phyloP scores from a whole-genome alignment of 2,329 filamentous ascomycete species.

The Colletotrichum somersetense region DNA sequence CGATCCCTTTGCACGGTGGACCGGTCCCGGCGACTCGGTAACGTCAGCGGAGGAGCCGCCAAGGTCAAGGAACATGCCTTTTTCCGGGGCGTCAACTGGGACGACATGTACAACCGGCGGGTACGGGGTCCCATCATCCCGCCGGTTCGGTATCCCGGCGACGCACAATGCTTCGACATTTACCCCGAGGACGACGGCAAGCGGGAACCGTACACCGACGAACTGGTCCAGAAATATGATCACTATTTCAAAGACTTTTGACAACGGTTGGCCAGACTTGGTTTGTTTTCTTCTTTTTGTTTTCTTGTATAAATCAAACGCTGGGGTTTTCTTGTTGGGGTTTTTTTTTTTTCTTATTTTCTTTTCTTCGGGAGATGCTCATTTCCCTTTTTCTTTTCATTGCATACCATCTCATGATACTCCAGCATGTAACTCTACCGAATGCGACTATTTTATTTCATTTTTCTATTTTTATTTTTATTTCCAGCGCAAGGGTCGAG shows the following conservation, averaged over 20 bases:
- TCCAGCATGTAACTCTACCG: constrained; percentile 31
- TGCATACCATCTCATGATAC: constrained; percentile 31
- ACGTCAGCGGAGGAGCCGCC: constrained; percentile 79
- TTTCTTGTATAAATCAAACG: constrained; percentile 14
- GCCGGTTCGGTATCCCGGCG: constrained; percentile 78
- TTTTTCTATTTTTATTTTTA: background rate
- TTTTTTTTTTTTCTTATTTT: constrained; percentile 9
- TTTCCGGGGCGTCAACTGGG: constrained; percentile 81
- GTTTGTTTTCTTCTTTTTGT: background rate
- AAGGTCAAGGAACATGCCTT: constrained; percentile 82
- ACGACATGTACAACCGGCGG: constrained; percentile 74
- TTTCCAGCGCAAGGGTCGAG: constrained; percentile 3
- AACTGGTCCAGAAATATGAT: constrained; percentile 78
- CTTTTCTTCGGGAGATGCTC: background rate
- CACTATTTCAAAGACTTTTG: constrained; percentile 79
- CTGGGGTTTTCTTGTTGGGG: constrained; percentile 16
- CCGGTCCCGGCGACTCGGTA: constrained; percentile 81
- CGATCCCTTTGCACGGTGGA: constrained; percentile 82
- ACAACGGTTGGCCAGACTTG: constrained; percentile 29
- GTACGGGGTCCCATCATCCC: constrained; percentile 79
- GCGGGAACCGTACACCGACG: constrained; percentile 75
- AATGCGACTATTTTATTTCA: background rate
- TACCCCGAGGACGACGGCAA: constrained; percentile 82
- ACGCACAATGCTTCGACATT: constrained; percentile 84
- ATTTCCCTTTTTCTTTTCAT: background rate